Percentiles rank a stretch among this genome's conserved stretches.
phyloP scores from a whole-genome alignment of 371 early-diverging fungal genomes.

The Mucor indicus region DNA sequence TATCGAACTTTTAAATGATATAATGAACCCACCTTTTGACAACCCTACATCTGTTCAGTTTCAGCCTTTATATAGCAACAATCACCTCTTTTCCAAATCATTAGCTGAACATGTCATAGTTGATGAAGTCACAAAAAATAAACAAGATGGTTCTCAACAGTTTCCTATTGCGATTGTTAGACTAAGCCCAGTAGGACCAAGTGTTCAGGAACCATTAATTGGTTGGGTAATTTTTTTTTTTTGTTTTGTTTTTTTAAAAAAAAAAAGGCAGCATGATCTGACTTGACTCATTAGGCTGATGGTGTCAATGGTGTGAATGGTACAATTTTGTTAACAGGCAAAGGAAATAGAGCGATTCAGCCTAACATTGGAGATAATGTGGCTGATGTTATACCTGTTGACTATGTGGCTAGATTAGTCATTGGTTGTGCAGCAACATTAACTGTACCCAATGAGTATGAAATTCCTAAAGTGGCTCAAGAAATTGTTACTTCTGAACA shows the following conservation, averaged over 20 bases:
- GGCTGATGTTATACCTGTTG: slow-evolving; percentile 58
- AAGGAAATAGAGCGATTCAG: slow-evolving; percentile 35
- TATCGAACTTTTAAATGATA: slow-evolving; percentile 5
- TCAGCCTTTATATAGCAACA: slow-evolving; percentile 43
- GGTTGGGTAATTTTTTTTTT: slow-evolving; percentile 50
- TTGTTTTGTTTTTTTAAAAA: not conserved
- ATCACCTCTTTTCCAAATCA: slow-evolving; percentile 55
- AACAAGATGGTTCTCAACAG: slow-evolving; percentile 16
- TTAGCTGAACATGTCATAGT: slow-evolving; percentile 55
- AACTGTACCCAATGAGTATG: slow-evolving; percentile 6
- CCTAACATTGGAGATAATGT: slow-evolving; percentile 30
- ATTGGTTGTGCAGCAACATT: slow-evolving; percentile 38
- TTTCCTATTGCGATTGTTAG: slow-evolving; percentile 55
- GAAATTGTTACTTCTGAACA: not conserved
- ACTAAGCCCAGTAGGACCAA: slow-evolving; percentile 52
- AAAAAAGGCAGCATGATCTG: not conserved
- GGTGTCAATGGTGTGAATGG: slow-evolving; percentile 59
- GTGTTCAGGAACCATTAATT: slow-evolving; percentile 52
- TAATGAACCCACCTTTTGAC: slow-evolving; percentile 3
- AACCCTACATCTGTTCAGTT: not conserved
- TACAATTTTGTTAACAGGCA: slow-evolving; percentile 34
- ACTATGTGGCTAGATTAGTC: slow-evolving; percentile 42
- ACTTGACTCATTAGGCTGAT: slow-evolving; percentile 34
- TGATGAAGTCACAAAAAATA: slow-evolving; percentile 35
- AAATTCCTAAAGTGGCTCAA: slow-evolving; percentile 7